Evolutionary conservation across 2,329 filamentous ascomycete genomes (phyloP).

Genomic region (Aspergillus brasiliensis): DNA sequence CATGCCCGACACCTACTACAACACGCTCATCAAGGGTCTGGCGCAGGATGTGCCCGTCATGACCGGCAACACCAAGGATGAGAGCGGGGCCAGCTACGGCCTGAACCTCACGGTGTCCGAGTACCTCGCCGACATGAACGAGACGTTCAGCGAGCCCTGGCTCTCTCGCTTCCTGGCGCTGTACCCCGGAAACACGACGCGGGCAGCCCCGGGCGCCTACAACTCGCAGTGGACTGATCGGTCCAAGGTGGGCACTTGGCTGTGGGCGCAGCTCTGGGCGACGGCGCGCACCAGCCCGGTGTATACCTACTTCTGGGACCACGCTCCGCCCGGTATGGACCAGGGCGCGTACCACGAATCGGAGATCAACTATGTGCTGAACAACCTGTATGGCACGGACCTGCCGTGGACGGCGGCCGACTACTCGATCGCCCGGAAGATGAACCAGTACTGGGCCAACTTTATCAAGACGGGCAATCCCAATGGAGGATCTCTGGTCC

Average conservation of each 20-base stretch:
- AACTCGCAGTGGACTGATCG: slow-evolving; percentile 28
- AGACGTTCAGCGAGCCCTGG: background rate
- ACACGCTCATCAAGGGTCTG: slow-evolving; percentile 25
- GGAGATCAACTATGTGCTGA: slow-evolving; percentile 34
- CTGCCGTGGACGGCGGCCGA: slow-evolving; percentile 24
- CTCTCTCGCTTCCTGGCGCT: background rate
- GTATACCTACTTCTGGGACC: slow-evolving; percentile 33
- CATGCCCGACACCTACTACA: slow-evolving; percentile 30
- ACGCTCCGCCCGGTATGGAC: slow-evolving; percentile 28
- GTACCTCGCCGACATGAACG: slow-evolving; percentile 21
- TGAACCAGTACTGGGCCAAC: slow-evolving; percentile 36
- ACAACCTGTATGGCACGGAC: slow-evolving; percentile 30
- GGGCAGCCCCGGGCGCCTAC: slow-evolving; percentile 19
- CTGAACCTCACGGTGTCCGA: slow-evolving; percentile 24
- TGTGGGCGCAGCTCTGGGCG: slow-evolving; percentile 26
- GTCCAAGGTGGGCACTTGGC: slow-evolving; percentile 29
- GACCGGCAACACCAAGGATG: slow-evolving; percentile 35
- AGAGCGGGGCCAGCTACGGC: slow-evolving; percentile 28
- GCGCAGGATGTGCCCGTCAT: slow-evolving; percentile 33
- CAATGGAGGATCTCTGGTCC: slow-evolving; percentile 23
- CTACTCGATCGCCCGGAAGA: slow-evolving; percentile 22
- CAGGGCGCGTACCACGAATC: slow-evolving; percentile 31
- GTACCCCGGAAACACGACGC: slow-evolving; percentile 9
- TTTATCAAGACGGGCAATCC: slow-evolving; percentile 35
- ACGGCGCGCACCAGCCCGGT: slow-evolving; percentile 18